Evolutionary conservation across 1,284 basidiomycete genomes (phyloP), one percentile per base, ranked within the genome.

Genomic region (Boletellus dicymbophilus): DNA sequence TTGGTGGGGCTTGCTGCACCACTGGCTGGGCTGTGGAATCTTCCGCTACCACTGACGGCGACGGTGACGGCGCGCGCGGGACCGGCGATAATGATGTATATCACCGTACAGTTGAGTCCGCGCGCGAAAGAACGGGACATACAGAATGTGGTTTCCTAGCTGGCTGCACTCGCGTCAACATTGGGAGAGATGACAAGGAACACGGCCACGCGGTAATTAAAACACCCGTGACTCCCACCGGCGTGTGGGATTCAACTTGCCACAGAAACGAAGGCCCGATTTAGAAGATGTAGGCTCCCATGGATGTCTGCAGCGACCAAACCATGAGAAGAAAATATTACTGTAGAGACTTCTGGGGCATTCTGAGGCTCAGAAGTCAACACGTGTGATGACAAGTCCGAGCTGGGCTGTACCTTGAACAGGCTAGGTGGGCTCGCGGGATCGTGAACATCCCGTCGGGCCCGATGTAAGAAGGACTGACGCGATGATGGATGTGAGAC

Each of bases 1-100:
- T 59, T 94, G 30, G 72, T 88, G 31, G 85, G 79, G 0, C 65
- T 93, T 15, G 80, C 84, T 1, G 72, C 79, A 6, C 88, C 92
- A 0, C 76, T 97, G 2, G 68, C 95, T n/a, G 86, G 82, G 7
- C 63, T 93, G 11, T 98, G 95, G 96, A 95, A 97, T 65, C 74
- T 89, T n/a, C 76, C 84, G 0, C 94, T n/a, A n/a, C n/a, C n/a
- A n/a, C n/a, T n/a, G n/a, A n/a, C n/a, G n/a, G n/a, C n/a, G n/a
- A n/a, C n/a, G n/a, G n/a, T n/a, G n/a, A n/a, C n/a, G n/a, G n/a
- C n/a, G n/a, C n/a, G n/a, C n/a, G n/a, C n/a, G n/a, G n/a, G n/a
- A n/a, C n/a, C n/a, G n/a, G n/a, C n/a, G n/a, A n/a, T n/a, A n/a
- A n/a, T n/a, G n/a, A n/a, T n/a, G n/a, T n/a, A n/a, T n/a, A n/a